Percentiles rank a stretch among this genome's conserved stretches.
These are phyloP conservation scores for Eucalyptus erythrocorys DNA, from an alignment of 345 rosid genomes.

Conservation along the genomic window DNA sequence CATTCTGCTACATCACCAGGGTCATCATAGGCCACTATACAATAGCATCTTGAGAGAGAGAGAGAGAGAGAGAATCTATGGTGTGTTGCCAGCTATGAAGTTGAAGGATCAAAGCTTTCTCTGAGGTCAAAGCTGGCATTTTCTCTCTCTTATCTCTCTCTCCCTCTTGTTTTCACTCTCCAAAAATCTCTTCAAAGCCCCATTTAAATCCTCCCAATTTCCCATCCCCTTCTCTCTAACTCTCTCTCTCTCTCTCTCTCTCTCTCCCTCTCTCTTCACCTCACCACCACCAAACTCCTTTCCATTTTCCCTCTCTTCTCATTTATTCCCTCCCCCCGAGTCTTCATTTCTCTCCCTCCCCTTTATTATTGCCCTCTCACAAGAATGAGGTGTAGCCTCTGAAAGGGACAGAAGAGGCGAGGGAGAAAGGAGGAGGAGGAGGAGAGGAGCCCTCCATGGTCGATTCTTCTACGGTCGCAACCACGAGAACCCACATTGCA, in stretches of 20 bases:
- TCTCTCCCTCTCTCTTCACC: not conserved
- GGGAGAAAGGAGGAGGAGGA: not conserved
- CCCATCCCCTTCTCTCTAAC: not conserved
- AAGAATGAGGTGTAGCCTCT: conserved; percentile 12
- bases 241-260: not conserved
- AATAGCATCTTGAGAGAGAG: not conserved
- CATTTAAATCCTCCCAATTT: not conserved
- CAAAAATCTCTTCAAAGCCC: not conserved
- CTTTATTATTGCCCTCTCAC: conserved; percentile 6
- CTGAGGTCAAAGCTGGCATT: conserved; percentile 83
- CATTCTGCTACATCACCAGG: not conserved
- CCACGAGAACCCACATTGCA: not conserved
- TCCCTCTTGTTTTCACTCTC: not conserved
- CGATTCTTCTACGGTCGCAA: not conserved
- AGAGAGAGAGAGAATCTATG: conserved; percentile 22
- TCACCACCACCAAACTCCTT: not conserved
- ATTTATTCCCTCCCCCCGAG: conserved; percentile 8
- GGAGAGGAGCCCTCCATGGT: not conserved
- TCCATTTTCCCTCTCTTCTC: not conserved
- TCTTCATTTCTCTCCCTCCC: not conserved
- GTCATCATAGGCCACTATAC: not conserved
- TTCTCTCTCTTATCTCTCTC: not conserved
- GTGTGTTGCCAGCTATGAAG: conserved; percentile 77
- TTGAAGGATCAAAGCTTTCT: conserved; percentile 58
- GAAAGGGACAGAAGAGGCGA: not conserved